A percentile compares a stretch with the other conserved stretches of the same genome.
These are phyloP conservation scores for Kwoniella botswanensis DNA, from an alignment of 768 basidiomycete genomes.

Conservation along the genomic window DNA sequence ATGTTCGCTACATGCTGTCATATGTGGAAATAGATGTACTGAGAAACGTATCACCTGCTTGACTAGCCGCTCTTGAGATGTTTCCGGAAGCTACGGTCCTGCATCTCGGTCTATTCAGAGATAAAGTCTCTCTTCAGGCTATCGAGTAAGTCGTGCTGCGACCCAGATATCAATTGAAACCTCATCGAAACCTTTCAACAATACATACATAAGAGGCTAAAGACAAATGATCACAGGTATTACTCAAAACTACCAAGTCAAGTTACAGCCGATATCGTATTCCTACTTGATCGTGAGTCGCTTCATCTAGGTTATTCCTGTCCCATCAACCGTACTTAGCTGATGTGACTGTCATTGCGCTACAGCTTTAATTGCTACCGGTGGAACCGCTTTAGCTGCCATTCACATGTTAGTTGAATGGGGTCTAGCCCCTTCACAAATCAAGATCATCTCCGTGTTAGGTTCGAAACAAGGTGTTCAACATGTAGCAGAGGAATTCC, in stretches of 20 bases:
- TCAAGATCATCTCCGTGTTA: slow-evolving; percentile 82
- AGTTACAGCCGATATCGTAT: slow-evolving; percentile 80
- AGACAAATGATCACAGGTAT: slow-evolving; percentile 63
- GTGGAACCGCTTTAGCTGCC: slow-evolving; percentile 87
- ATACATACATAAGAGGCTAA: neutral
- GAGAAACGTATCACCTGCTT: too few species aligned
- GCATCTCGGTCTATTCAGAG: slow-evolving; percentile 86
- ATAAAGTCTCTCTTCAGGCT: slow-evolving; percentile 72
- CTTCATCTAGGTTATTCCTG: neutral
- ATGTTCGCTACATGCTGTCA: too few species aligned
- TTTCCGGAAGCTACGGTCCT: slow-evolving; percentile 90
- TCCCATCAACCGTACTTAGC: neutral
- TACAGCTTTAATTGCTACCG: slow-evolving; percentile 80
- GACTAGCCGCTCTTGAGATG: slow-evolving; percentile 70
- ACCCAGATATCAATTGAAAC: too few species aligned
- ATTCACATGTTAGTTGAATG: slow-evolving; percentile 66
- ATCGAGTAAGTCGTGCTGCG: slow-evolving; percentile 64
- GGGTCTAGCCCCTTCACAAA: slow-evolving; percentile 64
- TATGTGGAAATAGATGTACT: too few species aligned
- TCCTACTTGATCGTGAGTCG: slow-evolving; percentile 72
- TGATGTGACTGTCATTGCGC: neutral
- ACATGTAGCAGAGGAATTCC: slow-evolving; percentile 70
- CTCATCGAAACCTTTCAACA: too few species aligned
- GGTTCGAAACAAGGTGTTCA: slow-evolving; percentile 76
- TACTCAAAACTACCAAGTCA: slow-evolving; percentile 84